These are phyloP conservation scores for Xylaria sp. DNA, from an alignment of 495 filamentous ascomycete species.

Conservation along the genomic window DNA sequence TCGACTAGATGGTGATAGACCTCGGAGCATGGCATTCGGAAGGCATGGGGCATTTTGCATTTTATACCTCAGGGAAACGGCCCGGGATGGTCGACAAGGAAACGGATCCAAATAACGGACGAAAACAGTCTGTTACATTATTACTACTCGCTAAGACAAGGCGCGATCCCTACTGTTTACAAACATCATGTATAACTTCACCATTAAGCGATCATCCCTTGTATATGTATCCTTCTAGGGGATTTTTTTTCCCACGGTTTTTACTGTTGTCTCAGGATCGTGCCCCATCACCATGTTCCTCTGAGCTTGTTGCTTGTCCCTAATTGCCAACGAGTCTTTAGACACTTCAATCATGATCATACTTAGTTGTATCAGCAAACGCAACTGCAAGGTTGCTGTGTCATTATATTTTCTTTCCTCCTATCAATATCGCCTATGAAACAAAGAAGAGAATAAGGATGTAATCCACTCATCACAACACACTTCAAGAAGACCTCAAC, in stretches of 20 bases:
- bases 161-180: background rate
- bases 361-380: background rate
- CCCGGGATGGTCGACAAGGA: background rate
- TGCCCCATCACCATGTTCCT: background rate
- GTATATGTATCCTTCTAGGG: background rate
- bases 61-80: background rate
- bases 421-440: background rate
- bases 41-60: constrained; percentile 5
- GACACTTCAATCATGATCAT: background rate
- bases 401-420: background rate
- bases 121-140: background rate
- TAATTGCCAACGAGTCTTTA: background rate
- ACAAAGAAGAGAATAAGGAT: background rate
- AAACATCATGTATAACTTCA: background rate
- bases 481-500: background rate
- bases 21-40: background rate
- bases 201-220: background rate
- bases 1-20: background rate
- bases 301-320: background rate
- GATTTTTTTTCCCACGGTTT: background rate
- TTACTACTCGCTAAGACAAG: background rate
- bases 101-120: background rate
- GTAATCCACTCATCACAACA: background rate
- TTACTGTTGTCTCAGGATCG: too few relatives aligned
- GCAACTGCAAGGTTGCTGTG: background rate